These are phyloP conservation scores for Microbotryum violaceum DNA, from an alignment of 1,284 basidiomycete species.

Conservation along the genomic window DNA sequence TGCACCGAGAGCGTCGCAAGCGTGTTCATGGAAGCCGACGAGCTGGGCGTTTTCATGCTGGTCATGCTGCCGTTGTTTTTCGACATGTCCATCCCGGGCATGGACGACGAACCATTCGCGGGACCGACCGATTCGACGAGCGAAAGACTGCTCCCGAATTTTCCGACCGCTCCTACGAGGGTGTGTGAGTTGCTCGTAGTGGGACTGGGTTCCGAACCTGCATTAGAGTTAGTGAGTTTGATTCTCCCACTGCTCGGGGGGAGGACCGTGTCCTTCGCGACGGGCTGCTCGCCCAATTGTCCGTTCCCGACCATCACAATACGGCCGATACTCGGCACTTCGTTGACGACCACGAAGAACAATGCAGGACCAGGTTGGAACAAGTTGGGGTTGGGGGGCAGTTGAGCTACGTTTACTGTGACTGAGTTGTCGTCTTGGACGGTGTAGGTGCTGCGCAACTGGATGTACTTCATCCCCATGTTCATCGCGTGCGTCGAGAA, in stretches of 20 bases:
- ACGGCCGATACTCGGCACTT: constrained; percentile 36
- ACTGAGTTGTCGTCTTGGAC: constrained; percentile 38
- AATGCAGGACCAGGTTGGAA: constrained; percentile 38
- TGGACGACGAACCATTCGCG: too few relatives aligned
- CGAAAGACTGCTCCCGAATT: too few relatives aligned
- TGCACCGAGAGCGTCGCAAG: too few relatives aligned
- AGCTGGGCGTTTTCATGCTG: too few relatives aligned
- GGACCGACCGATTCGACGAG: too few relatives aligned
- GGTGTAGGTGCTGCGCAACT: constrained; percentile 38
- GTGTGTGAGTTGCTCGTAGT: too few relatives aligned
- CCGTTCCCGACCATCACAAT: constrained; percentile 37
- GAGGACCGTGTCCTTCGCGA: neutral
- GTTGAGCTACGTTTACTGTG: constrained; percentile 33
- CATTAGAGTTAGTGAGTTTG: too few relatives aligned
- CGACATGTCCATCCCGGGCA: too few relatives aligned
- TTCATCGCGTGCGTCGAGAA: constrained; percentile 43
- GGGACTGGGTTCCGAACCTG: too few relatives aligned
- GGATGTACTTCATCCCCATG: constrained; percentile 39
- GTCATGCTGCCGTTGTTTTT: too few relatives aligned
- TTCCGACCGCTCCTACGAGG: too few relatives aligned
- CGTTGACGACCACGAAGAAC: constrained; percentile 37
- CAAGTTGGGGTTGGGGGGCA: constrained; percentile 36
- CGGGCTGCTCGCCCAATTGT: constrained; percentile 31
- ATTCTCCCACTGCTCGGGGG: neutral
- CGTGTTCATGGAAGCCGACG: too few relatives aligned